Evolutionary conservation across 306 rosid species (phyloP).

Genomic region (Leucaena leucocephala): DNA sequence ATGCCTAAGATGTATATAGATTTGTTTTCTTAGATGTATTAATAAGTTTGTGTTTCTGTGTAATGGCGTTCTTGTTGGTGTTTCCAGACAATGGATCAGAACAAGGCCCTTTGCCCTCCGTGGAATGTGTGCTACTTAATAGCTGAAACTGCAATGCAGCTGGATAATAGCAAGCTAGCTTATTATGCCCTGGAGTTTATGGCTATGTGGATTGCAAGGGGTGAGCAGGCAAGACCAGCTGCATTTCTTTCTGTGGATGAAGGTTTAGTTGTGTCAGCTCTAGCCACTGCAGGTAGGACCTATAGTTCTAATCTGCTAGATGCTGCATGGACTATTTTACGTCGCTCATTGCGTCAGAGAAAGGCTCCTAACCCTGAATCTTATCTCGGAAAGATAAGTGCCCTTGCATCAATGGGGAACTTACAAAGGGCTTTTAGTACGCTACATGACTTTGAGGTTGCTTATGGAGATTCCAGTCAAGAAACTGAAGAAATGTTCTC

Average conservation of each 20-base stretch:
- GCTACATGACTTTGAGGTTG: slow-evolving; percentile 69
- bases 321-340: slow-evolving; percentile 85
- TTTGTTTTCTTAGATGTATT: slow-evolving; percentile 10
- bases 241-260: slow-evolving; percentile 71
- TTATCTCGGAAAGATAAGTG: slow-evolving; percentile 75
- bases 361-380: slow-evolving; percentile 92
- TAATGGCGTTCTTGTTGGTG: slow-evolving; percentile 35
- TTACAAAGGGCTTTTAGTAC: slow-evolving; percentile 79
- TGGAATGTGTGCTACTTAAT: slow-evolving; percentile 73
- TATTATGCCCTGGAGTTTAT: slow-evolving; percentile 74
- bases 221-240: slow-evolving; percentile 74
- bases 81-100: slow-evolving; percentile 77
- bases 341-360: slow-evolving; percentile 72
- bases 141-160: slow-evolving; percentile 66
- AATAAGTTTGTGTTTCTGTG: slow-evolving; percentile 32
- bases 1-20: slow-evolving; percentile 16
- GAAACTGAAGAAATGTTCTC: slow-evolving; percentile 78
- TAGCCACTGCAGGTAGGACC: slow-evolving; percentile 84
- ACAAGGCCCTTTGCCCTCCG: slow-evolving; percentile 93
- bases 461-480: slow-evolving; percentile 57
- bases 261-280: slow-evolving; percentile 75
- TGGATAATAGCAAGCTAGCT: slow-evolving; percentile 81
- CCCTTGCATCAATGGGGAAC: slow-evolving; percentile 77
- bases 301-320: slow-evolving; percentile 64
- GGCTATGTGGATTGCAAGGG: slow-evolving; percentile 86